Percentiles rank a stretch among this genome's conserved stretches.
phyloP scores from a whole-genome alignment of 1,139 yeast genomes.

The Candida anutae region DNA sequence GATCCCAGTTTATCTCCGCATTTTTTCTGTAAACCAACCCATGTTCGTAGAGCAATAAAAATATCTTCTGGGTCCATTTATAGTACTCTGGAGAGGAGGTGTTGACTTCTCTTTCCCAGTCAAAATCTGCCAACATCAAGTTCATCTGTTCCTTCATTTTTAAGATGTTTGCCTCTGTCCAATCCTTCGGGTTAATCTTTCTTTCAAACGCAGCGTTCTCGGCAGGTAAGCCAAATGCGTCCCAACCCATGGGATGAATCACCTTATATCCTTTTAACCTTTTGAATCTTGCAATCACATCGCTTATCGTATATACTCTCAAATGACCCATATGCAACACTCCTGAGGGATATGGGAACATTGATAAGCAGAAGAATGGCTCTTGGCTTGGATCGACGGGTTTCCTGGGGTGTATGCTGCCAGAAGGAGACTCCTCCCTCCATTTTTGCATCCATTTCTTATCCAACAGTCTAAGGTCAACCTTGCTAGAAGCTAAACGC shows the following conservation, averaged over 20 bases:
- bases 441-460: conserved; percentile 48
- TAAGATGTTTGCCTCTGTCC: conserved; percentile 74
- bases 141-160: conserved; percentile 82
- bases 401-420: conserved; percentile 40
- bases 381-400: conserved; percentile 17
- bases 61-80: conserved; percentile 86
- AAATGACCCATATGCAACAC: conserved; percentile 87
- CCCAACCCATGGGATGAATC: conserved; percentile 98
- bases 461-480: too few species aligned
- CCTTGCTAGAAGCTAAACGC: too few species aligned
- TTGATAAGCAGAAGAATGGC: conserved; percentile 63
- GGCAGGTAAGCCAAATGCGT: conserved; percentile 96
- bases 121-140: conserved; percentile 76
- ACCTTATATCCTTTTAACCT: conserved; percentile 71
- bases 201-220: conserved; percentile 95
- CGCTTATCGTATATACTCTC: conserved; percentile 86
- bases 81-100: conserved; percentile 87
- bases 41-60: conserved; percentile 58
- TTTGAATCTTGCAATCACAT: conserved; percentile 70
- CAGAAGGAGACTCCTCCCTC: conserved; percentile 32
- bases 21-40: conserved; percentile 80
- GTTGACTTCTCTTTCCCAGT: conserved; percentile 88
- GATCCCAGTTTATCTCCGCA: conserved; percentile 97
- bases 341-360: conserved; percentile 98
- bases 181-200: conserved; percentile 64